Base-by-base conservation (phyloP, 1,139 yeast species). In the Blastobotrys proliferans region DNA sequence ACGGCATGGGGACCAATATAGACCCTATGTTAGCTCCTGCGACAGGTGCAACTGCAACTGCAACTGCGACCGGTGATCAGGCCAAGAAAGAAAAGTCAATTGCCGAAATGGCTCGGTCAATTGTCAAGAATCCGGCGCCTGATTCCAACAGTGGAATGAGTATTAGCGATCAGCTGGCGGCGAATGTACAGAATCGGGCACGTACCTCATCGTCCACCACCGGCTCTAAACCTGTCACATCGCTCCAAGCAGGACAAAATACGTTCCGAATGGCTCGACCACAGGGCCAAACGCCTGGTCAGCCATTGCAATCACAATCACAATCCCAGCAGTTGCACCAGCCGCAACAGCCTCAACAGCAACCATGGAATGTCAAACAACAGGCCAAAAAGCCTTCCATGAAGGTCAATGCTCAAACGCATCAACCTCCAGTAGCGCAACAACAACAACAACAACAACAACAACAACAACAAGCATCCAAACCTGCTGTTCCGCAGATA, bases 71-170 rank as follows among this genome's bases (percentile, higher is more conserved):
- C 6, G 13, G 8, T 16, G 13, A 17, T 6, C 14, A 31, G 21
- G 11, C 35, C 17, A 33, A 28, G 11, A 35, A 35, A 27, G 57
- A 66, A 45, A 74, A 75, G 54, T 71, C 79, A 0, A 75, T 75
- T 42, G 80, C 80, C 1, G 79, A 74, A 51, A 58, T 75, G 46
- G 81, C 80, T 6, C 70, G 78, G 52, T 79, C 75, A 56, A 74
- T 74, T 40, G 69, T 73, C 46, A 58, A 76, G 40, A 56, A 58
- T 27, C 28, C 30, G 8, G 37, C 31, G 19, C 21, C 26, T 6
- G 19, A 18, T 17, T 16, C 26, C n/a, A 10, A n/a, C 17, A 13
- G 28, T 11, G 25, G 16, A 17, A 21, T 38, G 38, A 55, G 55
- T 35, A 52, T 51, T 16, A 56, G 43, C 39, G 56, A 50, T 6